Conservation (phyloP, 345 rosid genomes). For the Populus pruinosa region DNA sequence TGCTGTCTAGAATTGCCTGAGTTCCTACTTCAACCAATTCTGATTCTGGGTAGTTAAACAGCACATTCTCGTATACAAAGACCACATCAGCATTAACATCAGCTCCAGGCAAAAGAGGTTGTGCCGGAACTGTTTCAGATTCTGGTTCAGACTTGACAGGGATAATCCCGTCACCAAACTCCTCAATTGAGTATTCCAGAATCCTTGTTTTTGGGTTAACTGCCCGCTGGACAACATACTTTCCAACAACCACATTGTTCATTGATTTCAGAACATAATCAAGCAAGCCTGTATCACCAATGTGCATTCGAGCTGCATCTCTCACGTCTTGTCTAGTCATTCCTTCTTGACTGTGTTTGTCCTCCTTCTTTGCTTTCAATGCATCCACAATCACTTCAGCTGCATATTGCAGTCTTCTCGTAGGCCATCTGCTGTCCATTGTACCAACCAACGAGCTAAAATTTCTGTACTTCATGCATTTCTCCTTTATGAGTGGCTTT, state of each 20-base stretch:
- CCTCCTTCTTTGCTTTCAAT: constrained; percentile 47
- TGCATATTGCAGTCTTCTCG: constrained; percentile 68
- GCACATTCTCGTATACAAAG: constrained; percentile 46
- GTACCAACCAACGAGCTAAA: constrained; percentile 46
- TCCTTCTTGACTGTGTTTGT: constrained; percentile 35
- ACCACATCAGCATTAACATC: constrained; percentile 56
- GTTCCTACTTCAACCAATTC: constrained; percentile 45
- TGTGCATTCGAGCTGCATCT: constrained; percentile 84
- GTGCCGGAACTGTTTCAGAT: constrained; percentile 12
- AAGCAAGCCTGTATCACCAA: constrained; percentile 86
- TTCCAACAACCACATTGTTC: constrained; percentile 69
- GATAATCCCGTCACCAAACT: constrained; percentile 27
- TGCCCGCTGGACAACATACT: constrained; percentile 47
- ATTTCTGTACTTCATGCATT: constrained; percentile 33
- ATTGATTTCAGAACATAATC: constrained; percentile 80
- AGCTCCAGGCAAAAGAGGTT: constrained; percentile 35
- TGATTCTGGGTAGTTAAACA: constrained; percentile 52
- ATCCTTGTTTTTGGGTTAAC: constrained; percentile 59
- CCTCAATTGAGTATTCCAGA: constrained; percentile 68
- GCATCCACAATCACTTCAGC: constrained; percentile 75
- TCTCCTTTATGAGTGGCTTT: constrained; percentile 34
- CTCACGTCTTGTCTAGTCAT: constrained; percentile 89
- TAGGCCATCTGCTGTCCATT: constrained; percentile 79
- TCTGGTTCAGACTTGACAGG: constrained; percentile 12
- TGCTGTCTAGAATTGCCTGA: constrained; percentile 64